Conservation (phyloP, 148 eudicot genomes). For the Salicornia ramosissima region DNA sequence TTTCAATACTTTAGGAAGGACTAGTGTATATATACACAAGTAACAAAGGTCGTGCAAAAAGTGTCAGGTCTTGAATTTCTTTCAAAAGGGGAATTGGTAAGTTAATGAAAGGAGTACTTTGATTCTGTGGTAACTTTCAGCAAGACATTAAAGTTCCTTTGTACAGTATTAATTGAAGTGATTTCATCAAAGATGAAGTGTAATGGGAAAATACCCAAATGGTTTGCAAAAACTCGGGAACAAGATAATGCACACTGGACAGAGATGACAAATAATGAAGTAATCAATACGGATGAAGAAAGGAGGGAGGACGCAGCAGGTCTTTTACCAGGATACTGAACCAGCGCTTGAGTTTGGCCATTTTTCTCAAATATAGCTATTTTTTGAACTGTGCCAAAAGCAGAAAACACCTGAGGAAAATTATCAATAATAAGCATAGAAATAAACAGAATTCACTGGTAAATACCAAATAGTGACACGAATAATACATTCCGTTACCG, state of each 20-base stretch:
- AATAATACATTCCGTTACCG: slow-evolving; percentile 34
- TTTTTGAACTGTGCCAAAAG: slow-evolving; percentile 77
- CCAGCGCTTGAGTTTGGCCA: slow-evolving; percentile 69
- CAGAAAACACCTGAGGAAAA: slow-evolving; percentile 61
- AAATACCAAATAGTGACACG: background rate
- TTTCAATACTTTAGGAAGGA: background rate
- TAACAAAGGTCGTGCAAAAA: background rate
- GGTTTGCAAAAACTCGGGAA: background rate
- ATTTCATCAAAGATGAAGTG: background rate
- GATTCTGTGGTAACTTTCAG: too few relatives aligned
- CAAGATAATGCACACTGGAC: background rate
- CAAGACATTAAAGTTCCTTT: too few relatives aligned
- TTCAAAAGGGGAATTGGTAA: too few relatives aligned
- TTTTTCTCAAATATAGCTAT: slow-evolving; percentile 85
- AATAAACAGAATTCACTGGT: background rate
- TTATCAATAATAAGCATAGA: background rate
- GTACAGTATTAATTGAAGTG: background rate
- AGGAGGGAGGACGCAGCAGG: background rate
- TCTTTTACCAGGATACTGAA: slow-evolving; percentile 71
- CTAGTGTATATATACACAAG: background rate
- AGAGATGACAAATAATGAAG: background rate
- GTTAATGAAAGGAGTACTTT: too few relatives aligned
- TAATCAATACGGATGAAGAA: too few relatives aligned
- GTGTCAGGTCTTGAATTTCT: background rate
- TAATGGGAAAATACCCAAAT: too few relatives aligned